A percentile compares a stretch with the other conserved stretches of the same genome.
Evolutionary conservation across 1,284 basidiomycete species (phyloP).

Genomic region (Coniferiporia sulphurascens): DNA sequence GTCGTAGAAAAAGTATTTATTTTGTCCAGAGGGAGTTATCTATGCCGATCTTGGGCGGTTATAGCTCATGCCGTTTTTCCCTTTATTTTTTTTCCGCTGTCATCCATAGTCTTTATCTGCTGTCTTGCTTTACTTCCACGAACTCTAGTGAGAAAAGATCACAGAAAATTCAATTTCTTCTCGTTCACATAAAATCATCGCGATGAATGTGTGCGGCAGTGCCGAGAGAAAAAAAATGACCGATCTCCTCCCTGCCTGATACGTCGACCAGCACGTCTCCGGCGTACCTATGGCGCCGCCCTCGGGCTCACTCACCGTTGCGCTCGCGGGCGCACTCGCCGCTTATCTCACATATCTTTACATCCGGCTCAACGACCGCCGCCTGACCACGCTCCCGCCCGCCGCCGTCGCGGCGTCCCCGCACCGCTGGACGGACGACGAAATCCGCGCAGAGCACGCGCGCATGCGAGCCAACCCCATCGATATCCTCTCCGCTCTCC

Average conservation of each 20-base stretch:
- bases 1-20: neutral
- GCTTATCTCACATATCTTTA: constrained; percentile 35
- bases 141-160: neutral
- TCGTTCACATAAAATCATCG: too few species aligned
- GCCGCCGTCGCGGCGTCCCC: constrained; percentile 43
- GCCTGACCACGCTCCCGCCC: constrained; percentile 41
- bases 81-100: neutral
- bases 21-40: neutral
- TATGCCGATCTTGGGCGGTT: neutral
- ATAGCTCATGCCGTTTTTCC: neutral
- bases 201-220: too few species aligned
- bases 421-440: constrained; percentile 37
- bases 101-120: neutral
- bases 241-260: neutral
- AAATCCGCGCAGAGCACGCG: constrained; percentile 1
- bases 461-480: constrained; percentile 22
- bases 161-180: neutral
- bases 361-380: constrained; percentile 44
- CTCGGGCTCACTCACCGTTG: neutral
- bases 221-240: too few species aligned
- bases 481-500: constrained; percentile 31
- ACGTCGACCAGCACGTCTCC: neutral
- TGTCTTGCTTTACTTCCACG: neutral
- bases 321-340: neutral
- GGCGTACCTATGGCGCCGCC: neutral